Evolutionary conservation across 169 alveolate genomes (phyloP).

Genomic region (Plasmodium coatneyi): DNA sequence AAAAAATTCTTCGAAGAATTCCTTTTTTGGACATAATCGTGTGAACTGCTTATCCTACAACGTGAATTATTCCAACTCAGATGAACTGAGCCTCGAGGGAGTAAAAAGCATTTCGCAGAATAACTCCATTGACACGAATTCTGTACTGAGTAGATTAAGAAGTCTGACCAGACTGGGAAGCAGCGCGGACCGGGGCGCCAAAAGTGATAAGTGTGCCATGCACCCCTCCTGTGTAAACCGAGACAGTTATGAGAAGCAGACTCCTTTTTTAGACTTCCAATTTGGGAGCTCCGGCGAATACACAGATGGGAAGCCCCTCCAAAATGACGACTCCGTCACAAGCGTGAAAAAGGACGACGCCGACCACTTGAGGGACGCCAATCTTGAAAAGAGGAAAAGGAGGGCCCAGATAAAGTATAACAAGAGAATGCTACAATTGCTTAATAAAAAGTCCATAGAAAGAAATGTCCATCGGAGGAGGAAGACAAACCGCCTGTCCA

Average conservation of each 20-base stretch:
- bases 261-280: background rate
- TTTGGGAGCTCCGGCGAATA: background rate
- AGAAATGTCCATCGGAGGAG: background rate
- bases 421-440: background rate
- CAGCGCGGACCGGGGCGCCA: background rate
- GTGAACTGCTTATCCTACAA: background rate
- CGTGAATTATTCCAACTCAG: conserved; percentile 9
- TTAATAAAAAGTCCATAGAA: conserved; percentile 5
- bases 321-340: background rate
- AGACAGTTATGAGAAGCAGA: background rate
- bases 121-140: conserved; percentile 6
- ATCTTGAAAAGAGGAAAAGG: background rate
- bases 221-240: background rate
- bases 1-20: background rate
- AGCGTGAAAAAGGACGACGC: background rate
- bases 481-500: background rate
- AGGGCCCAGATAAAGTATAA: background rate
- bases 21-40: conserved; percentile 6
- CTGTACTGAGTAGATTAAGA: background rate
- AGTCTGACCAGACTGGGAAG: background rate
- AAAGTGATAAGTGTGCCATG: background rate
- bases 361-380: background rate
- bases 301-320: background rate
- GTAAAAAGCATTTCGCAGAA: background rate
- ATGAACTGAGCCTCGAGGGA: conserved; percentile 5